Evolutionary conservation across 257 asterid genomes (phyloP), one percentile per base, ranked within the genome.

Genomic region (Solanum chmielewskii): DNA sequence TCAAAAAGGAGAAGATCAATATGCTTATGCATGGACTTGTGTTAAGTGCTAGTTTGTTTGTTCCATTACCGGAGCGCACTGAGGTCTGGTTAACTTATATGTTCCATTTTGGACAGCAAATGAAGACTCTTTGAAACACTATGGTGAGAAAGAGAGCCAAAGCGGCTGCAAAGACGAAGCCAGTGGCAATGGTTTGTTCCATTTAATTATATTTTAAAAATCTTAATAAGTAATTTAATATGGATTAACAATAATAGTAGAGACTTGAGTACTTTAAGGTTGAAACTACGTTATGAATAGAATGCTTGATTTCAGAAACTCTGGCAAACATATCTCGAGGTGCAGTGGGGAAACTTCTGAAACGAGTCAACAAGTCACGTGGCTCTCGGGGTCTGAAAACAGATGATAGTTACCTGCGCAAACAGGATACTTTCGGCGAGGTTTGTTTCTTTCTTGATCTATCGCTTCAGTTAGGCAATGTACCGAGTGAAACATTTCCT

Each of bases 291-390:
- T 80, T 37, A 66, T 71, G 62, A 37, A 23, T 87, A 33, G 12
- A 16, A 42, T 31, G 77, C 35, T 85, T 91, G 90, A 52, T 87
- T 75, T 86, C 94, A 95, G 99, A 93, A 87, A 92, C 94, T 76
- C 98, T 96, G 64, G 84, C 92, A 35, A 91, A 94, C 59, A 85
- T 94, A 86, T 96, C 99, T 12, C 91, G 93, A 87, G 92, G 88
- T 90, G 95, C 93, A 16, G 97, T 94, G 76, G 94, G 95, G 20
- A 93, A 93, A 83, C 96, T 92, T 84, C 78, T 94, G 91, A 93
- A 91, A 85, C 92, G 97, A 87, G 94, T 90, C 76, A 94, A 94
- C 87, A 71, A 89, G 77, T 89, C 77, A 31, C 47, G 85, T 5
- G 66, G 88, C 25, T 88, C 89, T 12, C 92, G 88, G 87, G 93